A percentile compares a stretch with the other conserved stretches of the same genome.
Evolutionary conservation across 805 yeast species (phyloP).

Genomic region (Scheffersomyces stipitis): DNA sequence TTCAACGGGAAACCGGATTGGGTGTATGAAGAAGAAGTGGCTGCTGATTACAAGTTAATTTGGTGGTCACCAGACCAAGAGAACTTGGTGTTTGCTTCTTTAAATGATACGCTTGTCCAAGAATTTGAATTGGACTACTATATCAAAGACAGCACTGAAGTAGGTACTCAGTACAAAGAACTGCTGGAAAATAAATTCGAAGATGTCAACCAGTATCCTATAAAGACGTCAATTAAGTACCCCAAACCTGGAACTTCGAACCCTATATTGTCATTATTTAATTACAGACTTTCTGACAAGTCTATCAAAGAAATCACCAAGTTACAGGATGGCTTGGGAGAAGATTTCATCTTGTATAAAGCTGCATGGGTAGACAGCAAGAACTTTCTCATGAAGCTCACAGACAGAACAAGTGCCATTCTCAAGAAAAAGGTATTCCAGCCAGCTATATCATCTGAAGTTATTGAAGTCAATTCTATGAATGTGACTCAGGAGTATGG

Average conservation of each 20-base stretch:
- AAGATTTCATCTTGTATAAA: conserved; percentile 19
- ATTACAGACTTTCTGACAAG: conserved; percentile 2
- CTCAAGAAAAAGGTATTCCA: conserved; percentile 12
- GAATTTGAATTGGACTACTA: conserved; percentile 74
- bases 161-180: conserved; percentile 7
- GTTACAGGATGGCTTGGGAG: conserved; percentile 6
- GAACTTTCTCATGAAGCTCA: conserved; percentile 14
- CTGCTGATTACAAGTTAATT: conserved; percentile 63
- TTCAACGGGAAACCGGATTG: conserved; percentile 92
- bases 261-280: conserved; percentile 50
- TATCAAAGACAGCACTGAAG: conserved; percentile 43
- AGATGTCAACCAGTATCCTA: conserved; percentile 35
- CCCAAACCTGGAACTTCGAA: conserved; percentile 84
- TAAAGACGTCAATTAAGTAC: conserved; percentile 60
- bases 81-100: conserved; percentile 60
- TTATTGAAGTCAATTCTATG: conserved; percentile 4
- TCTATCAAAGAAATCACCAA: neutral
- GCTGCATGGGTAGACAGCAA: conserved; percentile 18
- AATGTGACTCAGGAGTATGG: conserved; percentile 12
- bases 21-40: conserved; percentile 92
- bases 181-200: conserved; percentile 3
- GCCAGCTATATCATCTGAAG: conserved; percentile 4
- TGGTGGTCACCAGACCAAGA: conserved; percentile 88
- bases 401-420: conserved; percentile 22
- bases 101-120: conserved; percentile 74